Evolutionary conservation across 1,284 basidiomycete species (phyloP), one percentile per base, ranked within the genome.

Genomic region (Fistulinella cinereoalba): DNA sequence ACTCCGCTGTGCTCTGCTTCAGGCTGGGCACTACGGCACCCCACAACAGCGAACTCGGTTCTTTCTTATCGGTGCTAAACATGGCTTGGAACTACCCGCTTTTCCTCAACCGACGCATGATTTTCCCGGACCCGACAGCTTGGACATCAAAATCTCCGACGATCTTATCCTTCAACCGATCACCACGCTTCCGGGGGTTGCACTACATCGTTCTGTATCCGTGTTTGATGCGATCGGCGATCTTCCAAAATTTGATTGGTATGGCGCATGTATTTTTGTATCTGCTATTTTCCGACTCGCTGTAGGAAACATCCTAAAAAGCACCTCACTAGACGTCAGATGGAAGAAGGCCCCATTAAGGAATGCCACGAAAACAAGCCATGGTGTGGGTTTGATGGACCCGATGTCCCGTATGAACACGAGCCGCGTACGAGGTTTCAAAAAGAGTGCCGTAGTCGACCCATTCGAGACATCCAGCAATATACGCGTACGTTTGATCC

Each of bases 51-150:
- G 88, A 1, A 66, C 81, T 25, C 76, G 87, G 0, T 88, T 90
- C 63, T 84, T 90, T 62, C 65, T 88, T 3, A 62, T 87, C 40
- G 87, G 82, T 4, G 76, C 87, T 6, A 68, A 71, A 25, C 62
- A 70, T 5, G 77, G 75, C 0, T 48, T 67, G 39, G 72, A 74
- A 0, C 67, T 89, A 2, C 85, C 87, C 0, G 62, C 73, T 0
- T 60, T 88, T n/a, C 88, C 87, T 1, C 73, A 80, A 44, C 83
- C 85, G 0, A 81, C 83, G 2, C 85, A 91, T 46, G 71, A 80
- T 47, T 85, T 84, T 50, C 76, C 77, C 0, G 43, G 60, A 0
- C 42, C 61, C 4, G 71, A 76, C 24, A 52, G 58, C 0, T 61
- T 85, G n/a, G 60, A 69, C 10, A 75, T 86, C 33, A 73, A 69